Base-by-base conservation (phyloP, 2,329 filamentous ascomycete species). In the Rutstroemia sp. region DNA sequence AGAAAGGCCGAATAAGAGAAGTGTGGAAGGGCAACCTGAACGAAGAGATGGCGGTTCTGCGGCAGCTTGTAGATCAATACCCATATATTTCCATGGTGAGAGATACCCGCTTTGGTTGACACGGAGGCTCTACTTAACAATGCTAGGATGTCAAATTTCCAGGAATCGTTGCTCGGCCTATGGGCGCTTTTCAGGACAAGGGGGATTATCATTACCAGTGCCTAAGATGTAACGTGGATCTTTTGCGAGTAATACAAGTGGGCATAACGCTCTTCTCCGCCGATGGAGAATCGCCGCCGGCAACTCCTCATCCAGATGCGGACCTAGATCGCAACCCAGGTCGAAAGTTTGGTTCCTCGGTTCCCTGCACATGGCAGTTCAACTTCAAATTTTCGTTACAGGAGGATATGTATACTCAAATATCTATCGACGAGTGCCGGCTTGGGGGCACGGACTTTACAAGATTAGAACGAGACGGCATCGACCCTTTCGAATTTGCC, bases 191-290 rank as follows among this genome's bases (percentile, higher is more conserved):
- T 72, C 84, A 88, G 58, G 94, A 89, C 58, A 97, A 96, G 75
- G 94, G 91, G 63, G 92, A 96, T 67, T 99, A 99, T 70, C 94
- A 99, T 71, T 99, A 99, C 74, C 94, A 99, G 76, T 97, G 92
- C 59, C 79, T 99, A 48, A 88, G 94, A 60, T 95, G 91, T 66
- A 99, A 99, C 70, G 94, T 99, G 67, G 94, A 99, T 70, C 84
- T 99, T 68, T 82, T 99, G 67, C 96, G 95, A 72, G 92, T 97
- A 64, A 97, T 99, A 62, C 94, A 99, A 71, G 87, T 99, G 57
- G 94, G 94, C 57, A 87, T 99, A 65, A 95, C 92, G 3, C 77
- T 99, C 16, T 97, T 96, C 76, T 92, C 90, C 61, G 81, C 91
- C 58, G 87, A 96, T 60, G 94, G 94, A 58, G 89, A 97, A 64